Evolutionary conservation across 495 filamentous ascomycete species (phyloP), one percentile per base, ranked within the genome.

Genomic region (Pyronema domesticum): DNA sequence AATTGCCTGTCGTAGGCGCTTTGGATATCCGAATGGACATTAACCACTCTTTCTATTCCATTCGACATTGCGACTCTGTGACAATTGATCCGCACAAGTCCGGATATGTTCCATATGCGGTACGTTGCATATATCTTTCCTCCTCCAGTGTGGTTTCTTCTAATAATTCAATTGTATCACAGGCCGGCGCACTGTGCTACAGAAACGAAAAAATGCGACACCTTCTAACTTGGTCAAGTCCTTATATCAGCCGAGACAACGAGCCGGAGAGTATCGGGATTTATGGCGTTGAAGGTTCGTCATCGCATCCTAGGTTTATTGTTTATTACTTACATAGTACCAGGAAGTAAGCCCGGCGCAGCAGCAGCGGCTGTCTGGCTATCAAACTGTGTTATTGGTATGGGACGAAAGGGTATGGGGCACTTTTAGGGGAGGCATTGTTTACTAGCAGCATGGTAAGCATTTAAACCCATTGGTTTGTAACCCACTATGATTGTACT

Each of bases 61-160:
- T 50, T 4, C 3, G 3, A 2, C 10, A 19, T 2, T n/a, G 13
- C 3, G 70, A 74, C 54, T 70, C 67, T 7, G 67, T 74, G 44
- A 74, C 73, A 0, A 67, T 74, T 17, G 72, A 76, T 51, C 71
- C 72, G 3, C 73, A 75, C 55, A 75, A 74, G 57, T 55, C 68
- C 23, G 71, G 69, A 13, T 74, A 74, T 56, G 67, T 73, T 15
- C 71, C 70, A 2, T 75, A 75, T 52, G 71, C 72, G 3, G 47
- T 19, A 42, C 6, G 15, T 17, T 42, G 7, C 39, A 42, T 40
- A n/a, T n/a, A n/a, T n/a, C n/a, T n/a, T n/a, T n/a, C n/a, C n/a
- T n/a, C n/a, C n/a, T n/a, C n/a, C n/a, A n/a, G n/a, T n/a, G n/a
- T n/a, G n/a, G n/a, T n/a, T n/a, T n/a, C n/a, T 42, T 13, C 39